Conservation (phyloP, 1,284 basidiomycete species). For the Stygiomarasmius scandens region DNA sequence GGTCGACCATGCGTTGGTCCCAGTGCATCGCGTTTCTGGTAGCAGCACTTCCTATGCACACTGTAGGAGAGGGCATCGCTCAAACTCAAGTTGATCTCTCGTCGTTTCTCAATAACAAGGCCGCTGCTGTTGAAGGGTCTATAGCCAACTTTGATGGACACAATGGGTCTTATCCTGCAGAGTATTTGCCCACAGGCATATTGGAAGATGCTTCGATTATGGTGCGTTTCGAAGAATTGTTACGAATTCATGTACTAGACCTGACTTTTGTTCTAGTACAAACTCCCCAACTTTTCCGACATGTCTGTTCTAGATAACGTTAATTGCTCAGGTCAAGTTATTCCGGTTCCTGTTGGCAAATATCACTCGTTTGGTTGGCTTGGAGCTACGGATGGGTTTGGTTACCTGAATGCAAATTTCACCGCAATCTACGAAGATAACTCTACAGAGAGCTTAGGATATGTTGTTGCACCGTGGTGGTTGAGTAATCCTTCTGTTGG, state of each 20-base stretch:
- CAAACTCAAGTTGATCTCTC: slow-evolving; percentile 15
- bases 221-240: not conserved
- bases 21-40: not conserved
- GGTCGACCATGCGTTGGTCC: not conserved
- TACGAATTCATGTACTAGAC: not conserved
- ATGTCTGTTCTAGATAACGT: slow-evolving; percentile 14
- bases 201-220: slow-evolving; percentile 12
- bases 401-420: slow-evolving; percentile 18
- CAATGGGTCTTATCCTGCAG: slow-evolving; percentile 18
- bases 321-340: slow-evolving; percentile 14
- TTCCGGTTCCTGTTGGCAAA: slow-evolving; percentile 5
- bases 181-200: slow-evolving; percentile 14
- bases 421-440: slow-evolving; percentile 20
- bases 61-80: not conserved
- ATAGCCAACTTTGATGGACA: slow-evolving; percentile 15
- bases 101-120: slow-evolving; percentile 16
- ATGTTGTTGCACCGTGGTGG: slow-evolving; percentile 29
- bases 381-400: slow-evolving; percentile 18
- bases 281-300: slow-evolving; percentile 13
- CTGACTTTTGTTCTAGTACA: slow-evolving; percentile 3
- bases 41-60: not conserved
- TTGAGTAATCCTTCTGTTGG: slow-evolving; percentile 25
- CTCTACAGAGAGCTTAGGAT: slow-evolving; percentile 17
- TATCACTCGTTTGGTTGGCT: slow-evolving; percentile 18
- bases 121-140: slow-evolving; percentile 10